Base-by-base conservation (phyloP, 2,329 filamentous ascomycete genomes). In the Pleurostoma richardsiae region DNA sequence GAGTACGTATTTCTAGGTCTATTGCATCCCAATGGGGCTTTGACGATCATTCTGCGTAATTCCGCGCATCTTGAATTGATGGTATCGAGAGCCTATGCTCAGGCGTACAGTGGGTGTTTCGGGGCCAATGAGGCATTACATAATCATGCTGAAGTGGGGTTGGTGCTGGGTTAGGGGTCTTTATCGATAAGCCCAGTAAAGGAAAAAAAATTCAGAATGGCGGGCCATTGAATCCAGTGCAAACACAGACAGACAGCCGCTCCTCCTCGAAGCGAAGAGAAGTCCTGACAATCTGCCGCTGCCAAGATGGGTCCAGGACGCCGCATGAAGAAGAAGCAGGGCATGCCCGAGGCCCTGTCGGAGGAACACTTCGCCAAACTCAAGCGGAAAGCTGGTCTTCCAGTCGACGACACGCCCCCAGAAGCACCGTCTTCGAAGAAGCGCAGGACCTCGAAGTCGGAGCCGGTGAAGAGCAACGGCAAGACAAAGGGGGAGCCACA, bases 321-420 rank as follows among this genome's bases (percentile, higher is more conserved):
- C 65, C 89, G 91, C 60, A 95, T 96, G 85, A 88, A 91, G 68
- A 88, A 91, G 68, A 96, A 96, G 72, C 94, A 97, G 79, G 92
- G 90, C 47, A 77, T 86, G 54, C 94, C 94, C 45, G 81, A 86
- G 60, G 78, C 86, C 54, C 79, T 96, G 55, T 89, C 94, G 54
- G 89, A 96, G 63, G 80, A 83, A 54, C 82, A 87, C 60, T 84
- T 86, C 59, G 83, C 84, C 43, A 90, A 85, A 62, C 67, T 85
- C 51, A 96, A 97, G 80, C 82, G 91, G 65, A 97, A 97, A 75
- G 82, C 82, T 50, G 82, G 80, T 51, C 75, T 88, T 57, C 82
- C 82, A 39, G 84, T 83, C 54, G 73, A 82, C 59, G 72, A 77
- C 48, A 61, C 67, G 45, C 71, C 77, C 47, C 65, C 72, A 53